These are phyloP conservation scores for Debaryomycetaceae sp. DNA, from an alignment of 1,139 yeast species.

Conservation along the genomic window DNA sequence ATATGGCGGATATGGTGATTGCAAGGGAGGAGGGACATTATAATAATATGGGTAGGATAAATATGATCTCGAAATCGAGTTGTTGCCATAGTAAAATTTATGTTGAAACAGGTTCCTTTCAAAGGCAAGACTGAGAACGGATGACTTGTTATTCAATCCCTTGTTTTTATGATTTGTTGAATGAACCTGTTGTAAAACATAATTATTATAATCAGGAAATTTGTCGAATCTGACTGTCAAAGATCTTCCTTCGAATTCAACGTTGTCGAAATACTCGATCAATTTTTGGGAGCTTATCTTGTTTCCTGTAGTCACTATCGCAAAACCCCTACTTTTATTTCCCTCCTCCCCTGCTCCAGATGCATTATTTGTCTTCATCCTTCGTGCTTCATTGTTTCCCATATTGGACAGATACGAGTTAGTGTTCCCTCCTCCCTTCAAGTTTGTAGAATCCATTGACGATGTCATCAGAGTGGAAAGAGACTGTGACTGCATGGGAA, in stretches of 20 bases:
- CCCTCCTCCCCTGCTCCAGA: constrained; percentile 2
- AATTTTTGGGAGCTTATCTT: constrained; percentile 48
- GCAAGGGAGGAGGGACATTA: constrained; percentile 1
- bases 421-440: background rate
- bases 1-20: constrained; percentile 2
- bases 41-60: constrained; percentile 7
- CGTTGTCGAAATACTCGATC: constrained; percentile 48
- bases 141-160: constrained; percentile 10
- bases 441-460: background rate
- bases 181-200: constrained; percentile 27
- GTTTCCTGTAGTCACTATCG: constrained; percentile 55
- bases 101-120: constrained; percentile 36
- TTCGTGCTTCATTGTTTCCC: background rate
- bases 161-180: constrained; percentile 10
- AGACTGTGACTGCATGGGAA: constrained; percentile 39
- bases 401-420: background rate
- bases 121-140: constrained; percentile 25
- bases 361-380: background rate
- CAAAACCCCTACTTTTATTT: constrained; percentile 53
- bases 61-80: constrained; percentile 2
- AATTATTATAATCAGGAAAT: constrained; percentile 40
- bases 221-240: constrained; percentile 60
- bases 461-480: background rate
- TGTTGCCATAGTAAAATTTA: constrained; percentile 26
- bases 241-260: constrained; percentile 53